These are phyloP conservation scores for Diplocarpon rosae DNA, from an alignment of 2,329 filamentous ascomycete species.

Conservation along the genomic window DNA sequence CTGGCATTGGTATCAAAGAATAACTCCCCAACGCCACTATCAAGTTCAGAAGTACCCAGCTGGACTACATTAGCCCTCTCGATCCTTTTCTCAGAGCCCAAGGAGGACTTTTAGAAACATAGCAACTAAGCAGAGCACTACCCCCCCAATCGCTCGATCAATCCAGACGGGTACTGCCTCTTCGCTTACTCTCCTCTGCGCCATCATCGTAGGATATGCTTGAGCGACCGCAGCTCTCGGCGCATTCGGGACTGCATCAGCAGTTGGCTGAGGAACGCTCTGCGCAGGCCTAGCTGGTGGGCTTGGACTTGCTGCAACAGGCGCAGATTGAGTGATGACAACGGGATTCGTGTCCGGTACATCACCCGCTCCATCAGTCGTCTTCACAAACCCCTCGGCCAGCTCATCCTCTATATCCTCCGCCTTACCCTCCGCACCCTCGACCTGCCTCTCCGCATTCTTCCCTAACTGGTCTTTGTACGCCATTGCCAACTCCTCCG, in stretches of 20 bases:
- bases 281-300: slow-evolving; percentile 25
- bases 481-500: slow-evolving; percentile 46
- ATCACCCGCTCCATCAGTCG: slow-evolving; percentile 22
- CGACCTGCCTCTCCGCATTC: slow-evolving; percentile 27
- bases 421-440: slow-evolving; percentile 5
- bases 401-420: slow-evolving; percentile 31
- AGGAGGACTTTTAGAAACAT: slow-evolving; percentile 50
- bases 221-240: slow-evolving; percentile 1
- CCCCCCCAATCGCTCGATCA: slow-evolving; percentile 65
- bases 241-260: neutral
- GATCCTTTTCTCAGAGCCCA: slow-evolving; percentile 8
- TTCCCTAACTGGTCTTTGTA: slow-evolving; percentile 58
- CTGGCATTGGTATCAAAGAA: slow-evolving; percentile 4
- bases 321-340: neutral
- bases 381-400: slow-evolving; percentile 48
- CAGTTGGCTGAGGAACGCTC: slow-evolving; percentile 25
- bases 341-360: slow-evolving; percentile 4
- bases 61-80: no score
- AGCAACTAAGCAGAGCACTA: slow-evolving; percentile 58
- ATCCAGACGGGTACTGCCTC: slow-evolving; percentile 60
- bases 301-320: slow-evolving; percentile 14
- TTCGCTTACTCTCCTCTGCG: slow-evolving; percentile 29
- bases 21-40: neutral
- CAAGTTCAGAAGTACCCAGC: neutral
- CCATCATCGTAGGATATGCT: slow-evolving; percentile 13